Evolutionary conservation across 495 filamentous ascomycete genomes (phyloP), one percentile per base, ranked within the genome.

Genomic region (Penicillium subrubescens): DNA sequence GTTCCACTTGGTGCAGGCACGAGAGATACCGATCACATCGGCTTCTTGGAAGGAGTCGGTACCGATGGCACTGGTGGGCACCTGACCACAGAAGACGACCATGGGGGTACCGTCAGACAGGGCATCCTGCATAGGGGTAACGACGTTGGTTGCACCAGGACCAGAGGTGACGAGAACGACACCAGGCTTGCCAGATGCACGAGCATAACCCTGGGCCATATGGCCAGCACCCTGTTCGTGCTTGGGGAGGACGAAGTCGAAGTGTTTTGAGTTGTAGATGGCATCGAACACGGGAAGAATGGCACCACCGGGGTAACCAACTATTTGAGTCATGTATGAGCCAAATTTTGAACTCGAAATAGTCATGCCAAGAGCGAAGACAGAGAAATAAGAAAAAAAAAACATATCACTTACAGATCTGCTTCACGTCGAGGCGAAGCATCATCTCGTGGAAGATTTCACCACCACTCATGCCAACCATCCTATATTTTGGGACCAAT

Each of bases 371-470:
- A 50, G 23, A 23, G 46, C 23, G 19, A 21, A 44, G n/a, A 44
- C 61, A 3, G 12, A 41, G 14, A 5, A 41, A 41, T 5, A 12
- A 17, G 6, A 34, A 17, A n/a, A 52, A 58, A 37, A 50, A 43
- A 12, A 2, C 39, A 35, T 21, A 48, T 76, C 70, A 91, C 89
- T 75, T 81, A 93, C 91, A 96, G 71, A 97, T 83, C 77, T 96
- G 91, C 81, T 97, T 94, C 33, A 99, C 96, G 64, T 82, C 87
- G 65, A 94, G 92, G 71, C 95, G 83, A 44, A 93, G 85, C 92
- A 99, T 97, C 95, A 99, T 98, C 79, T 99, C 94, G 71, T 99
- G 93, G 82, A 99, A 97, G 65, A 99, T 98, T 74, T 97, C 89
- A 72, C 95, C 95, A 75, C 96, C 96, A 55, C 85, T 96, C 82